phyloP scores from a whole-genome alignment of 306 rosid species.

The Pyrus betulifolia region DNA sequence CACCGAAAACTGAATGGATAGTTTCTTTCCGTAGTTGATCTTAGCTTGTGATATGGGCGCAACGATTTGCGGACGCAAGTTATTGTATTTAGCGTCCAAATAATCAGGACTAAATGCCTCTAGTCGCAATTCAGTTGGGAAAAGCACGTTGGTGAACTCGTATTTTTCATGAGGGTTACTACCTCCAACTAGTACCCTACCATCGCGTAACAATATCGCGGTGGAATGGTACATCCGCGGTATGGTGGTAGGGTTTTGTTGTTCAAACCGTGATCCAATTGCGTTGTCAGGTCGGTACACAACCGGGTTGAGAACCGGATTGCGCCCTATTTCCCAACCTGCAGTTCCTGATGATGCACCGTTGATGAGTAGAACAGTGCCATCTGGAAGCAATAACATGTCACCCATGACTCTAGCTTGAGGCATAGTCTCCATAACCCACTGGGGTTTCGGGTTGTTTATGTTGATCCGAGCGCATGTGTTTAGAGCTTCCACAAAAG shows the following conservation, averaged over 20 bases:
- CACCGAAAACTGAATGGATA: conserved; percentile 13
- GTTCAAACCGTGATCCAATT: conserved; percentile 31
- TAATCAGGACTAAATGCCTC: conserved; percentile 39
- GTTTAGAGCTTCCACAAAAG: conserved; percentile 28
- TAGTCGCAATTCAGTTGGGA: conserved; percentile 34
- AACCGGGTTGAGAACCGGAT: conserved; percentile 40
- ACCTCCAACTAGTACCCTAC: conserved; percentile 59
- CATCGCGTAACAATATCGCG: conserved; percentile 54
- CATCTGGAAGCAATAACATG: conserved; percentile 59
- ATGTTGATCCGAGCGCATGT: conserved; percentile 49
- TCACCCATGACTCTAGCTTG: conserved; percentile 48
- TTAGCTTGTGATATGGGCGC: conserved; percentile 6
- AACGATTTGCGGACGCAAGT: conserved; percentile 21
- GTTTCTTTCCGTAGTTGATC: conserved; percentile 9
- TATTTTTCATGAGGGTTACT: conserved; percentile 53
- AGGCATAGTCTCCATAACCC: conserved; percentile 66
- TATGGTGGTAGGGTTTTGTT: conserved; percentile 23
- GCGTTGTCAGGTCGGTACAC: conserved; percentile 23
- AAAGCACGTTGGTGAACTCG: conserved; percentile 33
- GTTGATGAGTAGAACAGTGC: conserved; percentile 52
- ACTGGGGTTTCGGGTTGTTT: conserved; percentile 49
- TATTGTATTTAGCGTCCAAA: conserved; percentile 1
- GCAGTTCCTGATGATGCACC: conserved; percentile 48
- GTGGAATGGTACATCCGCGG: conserved; percentile 66
- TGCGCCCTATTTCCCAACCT: conserved; percentile 36